Evolutionary conservation across 768 basidiomycete species (phyloP), one percentile per base, ranked within the genome.

Genomic region (Hypholoma sublateritium): DNA sequence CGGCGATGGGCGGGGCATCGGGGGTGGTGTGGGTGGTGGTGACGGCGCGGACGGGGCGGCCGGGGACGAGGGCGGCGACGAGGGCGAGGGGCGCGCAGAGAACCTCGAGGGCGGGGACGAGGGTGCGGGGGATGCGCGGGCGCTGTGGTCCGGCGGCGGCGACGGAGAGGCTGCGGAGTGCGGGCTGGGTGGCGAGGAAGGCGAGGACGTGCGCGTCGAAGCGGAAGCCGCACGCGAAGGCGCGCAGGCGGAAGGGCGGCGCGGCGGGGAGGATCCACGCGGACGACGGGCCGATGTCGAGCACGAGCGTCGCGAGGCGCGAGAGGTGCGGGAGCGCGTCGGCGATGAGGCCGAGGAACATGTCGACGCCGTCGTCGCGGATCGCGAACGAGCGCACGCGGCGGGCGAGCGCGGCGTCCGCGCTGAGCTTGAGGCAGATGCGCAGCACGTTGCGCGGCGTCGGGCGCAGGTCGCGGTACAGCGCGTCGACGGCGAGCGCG

Each of bases 191-290:
- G 28, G 48, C 57, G 24, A 69, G 53, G 35, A 69, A 69, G 14
- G 60, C 49, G 35, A 53, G 22, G 37, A 66, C 24, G 12, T 50
- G 39, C 12, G 57, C 21, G 52, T 64, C 63, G 36, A 60, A 64
- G 19, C 51, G 46, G 51, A 66, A 65, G 2, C 48, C 50, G 55
- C 58, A 63, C 11, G 57, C 52, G 46, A 69, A 64, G 17, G 62
- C 59, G 25, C 59, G 49, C 12, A 69, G 63, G 8, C 36, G 55
- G 60, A 69, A 69, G 21, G 65, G 62, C 14, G 57, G 49, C 13
- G 39, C 46, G 13, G 41, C 53, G 22, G 67, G 67, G 9, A 69
- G 64, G 41, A 67, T 63, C 67, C 67, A 69, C 2, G 64, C 61
- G 42, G 61, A 57, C 48, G 60, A 49, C 19, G 39, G 46, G 8